Conservation (phyloP, 495 filamentous ascomycete species). For the Aspergillus carlsbadensis region DNA sequence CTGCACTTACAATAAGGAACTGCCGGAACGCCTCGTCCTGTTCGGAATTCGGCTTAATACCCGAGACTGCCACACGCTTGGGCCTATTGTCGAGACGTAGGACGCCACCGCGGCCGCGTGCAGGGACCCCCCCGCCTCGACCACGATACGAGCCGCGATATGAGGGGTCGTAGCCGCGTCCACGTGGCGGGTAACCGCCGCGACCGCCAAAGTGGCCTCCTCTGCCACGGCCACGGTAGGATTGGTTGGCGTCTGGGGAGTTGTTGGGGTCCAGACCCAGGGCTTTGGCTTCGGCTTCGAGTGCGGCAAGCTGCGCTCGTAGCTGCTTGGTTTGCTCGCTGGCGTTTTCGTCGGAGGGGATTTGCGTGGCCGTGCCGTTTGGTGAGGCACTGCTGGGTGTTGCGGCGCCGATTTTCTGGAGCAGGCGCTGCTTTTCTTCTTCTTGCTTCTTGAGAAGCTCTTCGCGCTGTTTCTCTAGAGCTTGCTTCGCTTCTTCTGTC, state of each 20-base stretch:
- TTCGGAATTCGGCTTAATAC: conserved; percentile 64
- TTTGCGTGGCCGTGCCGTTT: conserved; percentile 15
- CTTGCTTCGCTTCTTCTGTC: conserved; percentile 65
- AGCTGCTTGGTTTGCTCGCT: conserved; percentile 64
- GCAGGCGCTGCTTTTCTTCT: conserved; percentile 71
- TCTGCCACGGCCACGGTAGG: conserved; percentile 42
- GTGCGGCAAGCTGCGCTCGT: conserved; percentile 72
- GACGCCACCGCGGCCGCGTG: conserved; percentile 56
- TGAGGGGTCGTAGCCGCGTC: conserved; percentile 45
- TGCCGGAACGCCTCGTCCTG: conserved; percentile 83
- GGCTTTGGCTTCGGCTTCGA: conserved; percentile 82
- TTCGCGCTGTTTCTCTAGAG: conserved; percentile 73
- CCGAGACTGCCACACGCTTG: conserved; percentile 70
- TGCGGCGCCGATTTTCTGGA: conserved; percentile 53
- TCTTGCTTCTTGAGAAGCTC: conserved; percentile 72
- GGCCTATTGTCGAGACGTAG: conserved; percentile 87
- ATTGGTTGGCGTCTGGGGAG: conserved; percentile 28
- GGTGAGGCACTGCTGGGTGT: conserved; percentile 23
- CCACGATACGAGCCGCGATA: conserved; percentile 54
- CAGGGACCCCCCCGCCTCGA: conserved; percentile 46
- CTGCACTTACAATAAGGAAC: conserved; percentile 74
- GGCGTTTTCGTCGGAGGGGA: conserved; percentile 47
- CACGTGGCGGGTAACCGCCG: conserved; percentile 36
- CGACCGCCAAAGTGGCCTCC: conserved; percentile 20
- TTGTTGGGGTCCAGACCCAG: conserved; percentile 67